These are phyloP conservation scores for Linum lewisii DNA, from an alignment of 345 rosid genomes.

Conservation along the genomic window DNA sequence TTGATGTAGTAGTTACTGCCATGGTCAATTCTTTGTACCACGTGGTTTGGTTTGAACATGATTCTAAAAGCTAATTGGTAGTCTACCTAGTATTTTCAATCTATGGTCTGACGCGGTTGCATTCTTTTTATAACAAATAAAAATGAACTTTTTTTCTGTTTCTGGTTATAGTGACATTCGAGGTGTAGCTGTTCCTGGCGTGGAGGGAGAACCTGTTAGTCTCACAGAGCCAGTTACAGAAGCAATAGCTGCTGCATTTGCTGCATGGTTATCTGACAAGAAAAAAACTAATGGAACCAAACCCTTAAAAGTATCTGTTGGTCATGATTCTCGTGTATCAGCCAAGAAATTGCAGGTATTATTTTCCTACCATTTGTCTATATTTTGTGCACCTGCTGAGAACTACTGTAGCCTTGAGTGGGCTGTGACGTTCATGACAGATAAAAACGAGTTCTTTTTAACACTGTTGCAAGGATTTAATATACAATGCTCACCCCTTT, in stretches of 20 bases:
- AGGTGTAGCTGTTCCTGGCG: conserved; percentile 86
- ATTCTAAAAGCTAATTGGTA: not conserved
- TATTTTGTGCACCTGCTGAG: not conserved
- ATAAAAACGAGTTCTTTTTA: not conserved
- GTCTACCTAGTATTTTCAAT: too few species aligned
- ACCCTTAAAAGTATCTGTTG: conserved; percentile 55
- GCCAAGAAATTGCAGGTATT: conserved; percentile 59
- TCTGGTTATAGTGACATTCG: conserved; percentile 65
- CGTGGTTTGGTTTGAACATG: too few species aligned
- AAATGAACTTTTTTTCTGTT: not conserved
- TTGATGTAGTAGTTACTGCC: too few species aligned
- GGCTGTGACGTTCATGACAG: not conserved
- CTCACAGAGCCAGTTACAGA: conserved; percentile 77
- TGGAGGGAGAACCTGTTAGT: conserved; percentile 83
- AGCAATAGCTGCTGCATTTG: conserved; percentile 93
- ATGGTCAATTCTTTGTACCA: not conserved
- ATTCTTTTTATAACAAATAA: not conserved
- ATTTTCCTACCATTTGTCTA: conserved; percentile 3
- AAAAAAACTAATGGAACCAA: conserved; percentile 38
- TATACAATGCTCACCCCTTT: not conserved
- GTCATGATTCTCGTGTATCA: conserved; percentile 97
- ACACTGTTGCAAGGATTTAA: too few species aligned
- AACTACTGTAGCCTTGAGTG: not conserved
- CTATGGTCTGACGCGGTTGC: not conserved
- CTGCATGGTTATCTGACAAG: conserved; percentile 72